Percentiles rank a stretch among this genome's conserved stretches.
phyloP scores from a whole-genome alignment of 2,329 filamentous ascomycete species.

The Cytospora mali region DNA sequence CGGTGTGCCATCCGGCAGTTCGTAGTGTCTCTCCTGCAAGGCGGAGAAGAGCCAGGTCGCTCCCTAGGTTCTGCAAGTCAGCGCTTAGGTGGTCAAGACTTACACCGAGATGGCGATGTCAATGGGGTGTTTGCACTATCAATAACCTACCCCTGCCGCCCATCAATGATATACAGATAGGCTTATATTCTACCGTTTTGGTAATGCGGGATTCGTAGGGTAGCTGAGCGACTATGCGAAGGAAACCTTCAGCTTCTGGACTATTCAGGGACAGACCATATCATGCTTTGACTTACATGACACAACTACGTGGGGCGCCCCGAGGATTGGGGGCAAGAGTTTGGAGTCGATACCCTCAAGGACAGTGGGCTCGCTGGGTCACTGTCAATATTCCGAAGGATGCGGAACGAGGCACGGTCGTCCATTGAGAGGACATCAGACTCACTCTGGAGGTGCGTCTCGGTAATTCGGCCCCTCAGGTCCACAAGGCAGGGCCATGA shows the following conservation, averaged over 20 bases:
- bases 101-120: background rate
- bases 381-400: background rate
- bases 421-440: background rate
- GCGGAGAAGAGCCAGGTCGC: slow-evolving; percentile 20
- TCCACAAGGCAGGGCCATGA: slow-evolving; percentile 20
- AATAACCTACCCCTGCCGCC: slow-evolving; percentile 16
- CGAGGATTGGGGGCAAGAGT: slow-evolving; percentile 20
- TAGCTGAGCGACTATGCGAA: slow-evolving; percentile 18
- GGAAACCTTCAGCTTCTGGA: background rate
- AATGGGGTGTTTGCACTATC: background rate
- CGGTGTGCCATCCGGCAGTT: slow-evolving; percentile 20
- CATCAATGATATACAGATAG: slow-evolving; percentile 23
- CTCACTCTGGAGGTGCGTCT: slow-evolving; percentile 18
- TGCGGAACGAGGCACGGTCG: background rate
- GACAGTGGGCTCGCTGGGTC: slow-evolving; percentile 5
- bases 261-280: too few relatives aligned
- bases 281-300: slow-evolving; percentile 11
- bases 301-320: slow-evolving; percentile 22
- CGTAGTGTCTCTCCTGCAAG: slow-evolving; percentile 11
- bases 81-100: background rate
- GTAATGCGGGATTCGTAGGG: slow-evolving; percentile 25
- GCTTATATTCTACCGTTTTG: slow-evolving; percentile 17
- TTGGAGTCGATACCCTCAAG: slow-evolving; percentile 11
- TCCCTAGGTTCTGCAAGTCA: slow-evolving; percentile 4
- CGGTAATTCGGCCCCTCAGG: slow-evolving; percentile 10